Base-by-base conservation (phyloP, 345 rosid species). In the Salix caprea region DNA sequence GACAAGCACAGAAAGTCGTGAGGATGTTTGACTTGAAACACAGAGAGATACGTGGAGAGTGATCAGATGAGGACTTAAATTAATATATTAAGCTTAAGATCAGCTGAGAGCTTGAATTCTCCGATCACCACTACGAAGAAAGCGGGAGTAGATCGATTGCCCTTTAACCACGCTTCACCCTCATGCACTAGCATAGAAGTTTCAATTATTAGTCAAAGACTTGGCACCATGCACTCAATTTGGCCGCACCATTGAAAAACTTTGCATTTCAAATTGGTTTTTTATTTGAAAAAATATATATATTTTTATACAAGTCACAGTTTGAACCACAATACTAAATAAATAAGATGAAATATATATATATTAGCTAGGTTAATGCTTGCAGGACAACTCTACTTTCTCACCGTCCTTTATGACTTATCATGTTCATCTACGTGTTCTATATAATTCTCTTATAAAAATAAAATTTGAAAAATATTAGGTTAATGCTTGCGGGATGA, bases 1-100 rank as follows among this genome's bases (percentile, higher is more conserved):
- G 30, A 69, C 26, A 9, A 69, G 67, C 79, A 65, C 26, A 46
- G 42, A 78, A 72, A 28, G 81, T 72, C 56, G 81, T 10, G 44
- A 40, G 37, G 37, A 5, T 34, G 6, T 5, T 34, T 34, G 37
- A 34, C 37, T 34, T 34, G 37, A 34, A 34, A 34, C 37, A 34
- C 37, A 34, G 6, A 34, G 37, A 34, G 37, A 34, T 4, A 34
- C 37, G 37, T 34, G 37, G 37, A 34, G 37, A 34, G 37, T 0
- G 37, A 34, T 34, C 37, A 0, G 37, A 34, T 4, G 44, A 40
- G 44, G 44, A 10, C 44, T 10, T 10, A 69, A 68, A 54, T 16
- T 16, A 76, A 76, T 14, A 16, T n/a, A 65, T 65, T 50, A 42
- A 34, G 42, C 36, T 44, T 15, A 12, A 40, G 44, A 40, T 34